Evolutionary conservation across 495 filamentous ascomycete genomes (phyloP).

Genomic region (Neurospora tetraspora): DNA sequence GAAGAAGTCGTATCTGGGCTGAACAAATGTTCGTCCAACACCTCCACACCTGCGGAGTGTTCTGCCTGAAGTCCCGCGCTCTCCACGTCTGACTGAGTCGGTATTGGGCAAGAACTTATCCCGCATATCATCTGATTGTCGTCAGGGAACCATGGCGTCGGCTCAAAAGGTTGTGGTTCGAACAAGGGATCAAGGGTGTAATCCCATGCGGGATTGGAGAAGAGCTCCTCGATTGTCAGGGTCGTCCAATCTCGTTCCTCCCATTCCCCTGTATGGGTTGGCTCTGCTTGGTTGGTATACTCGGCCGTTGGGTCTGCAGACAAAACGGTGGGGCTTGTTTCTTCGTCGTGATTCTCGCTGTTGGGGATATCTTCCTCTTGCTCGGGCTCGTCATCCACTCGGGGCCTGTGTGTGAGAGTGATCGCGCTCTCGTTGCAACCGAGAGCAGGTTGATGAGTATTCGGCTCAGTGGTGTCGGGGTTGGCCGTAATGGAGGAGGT

Average conservation of each 20-base stretch:
- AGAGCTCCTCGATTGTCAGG: background rate
- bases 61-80: background rate
- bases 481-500: background rate
- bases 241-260: background rate
- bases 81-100: background rate
- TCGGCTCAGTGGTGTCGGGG: background rate
- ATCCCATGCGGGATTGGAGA: background rate
- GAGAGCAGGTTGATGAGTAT: background rate
- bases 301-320: background rate
- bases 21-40: background rate
- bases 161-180: background rate
- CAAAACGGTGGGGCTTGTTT: background rate
- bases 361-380: fast-evolving
- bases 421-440: background rate
- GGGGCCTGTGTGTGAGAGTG: background rate
- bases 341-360: background rate
- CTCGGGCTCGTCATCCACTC: background rate
- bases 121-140: background rate
- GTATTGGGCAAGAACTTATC: too few species aligned
- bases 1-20: background rate
- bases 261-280: background rate
- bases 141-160: background rate
- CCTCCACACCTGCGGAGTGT: background rate
- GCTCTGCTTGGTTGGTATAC: background rate
- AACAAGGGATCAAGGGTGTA: background rate